phyloP scores from a whole-genome alignment of 306 rosid genomes.

The Dalbergia cultrata region DNA sequence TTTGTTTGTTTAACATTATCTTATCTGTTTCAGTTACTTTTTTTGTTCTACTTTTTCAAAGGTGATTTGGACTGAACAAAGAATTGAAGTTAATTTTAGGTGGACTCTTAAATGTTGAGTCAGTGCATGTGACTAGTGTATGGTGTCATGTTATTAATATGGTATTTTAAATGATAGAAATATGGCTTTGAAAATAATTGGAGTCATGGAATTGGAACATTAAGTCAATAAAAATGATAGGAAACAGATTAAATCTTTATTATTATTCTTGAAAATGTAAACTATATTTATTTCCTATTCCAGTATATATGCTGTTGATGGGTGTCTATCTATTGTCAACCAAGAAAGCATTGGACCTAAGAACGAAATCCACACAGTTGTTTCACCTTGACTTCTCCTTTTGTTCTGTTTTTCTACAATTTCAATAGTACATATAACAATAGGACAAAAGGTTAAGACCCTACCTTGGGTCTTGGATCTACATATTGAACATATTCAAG shows the following conservation, averaged over 20 bases:
- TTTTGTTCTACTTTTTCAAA: neutral
- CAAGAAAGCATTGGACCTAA: too few relatives aligned
- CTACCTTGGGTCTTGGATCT: too few relatives aligned
- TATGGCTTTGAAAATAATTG: neutral
- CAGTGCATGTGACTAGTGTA: neutral
- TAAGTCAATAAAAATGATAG: too few relatives aligned
- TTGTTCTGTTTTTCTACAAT: neutral
- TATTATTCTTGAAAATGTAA: too few relatives aligned
- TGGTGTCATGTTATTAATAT: neutral
- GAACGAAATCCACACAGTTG: too few relatives aligned
- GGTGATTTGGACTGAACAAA: neutral
- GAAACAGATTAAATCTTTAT: too few relatives aligned
- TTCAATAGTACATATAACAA: neutral
- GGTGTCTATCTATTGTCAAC: too few relatives aligned
- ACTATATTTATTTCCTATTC: too few relatives aligned
- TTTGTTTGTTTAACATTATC: neutral
- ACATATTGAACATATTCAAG: too few relatives aligned
- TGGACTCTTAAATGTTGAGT: conserved; percentile 1
- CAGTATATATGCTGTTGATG: too few relatives aligned
- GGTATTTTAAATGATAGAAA: neutral
- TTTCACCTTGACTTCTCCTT: too few relatives aligned
- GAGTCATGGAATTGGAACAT: neutral
- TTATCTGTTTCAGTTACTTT: neutral
- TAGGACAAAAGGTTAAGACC: too few relatives aligned
- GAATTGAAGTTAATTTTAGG: conserved; percentile 11